Evolutionary conservation across 176 grass and related monocot genomes (phyloP), one percentile per base, ranked within the genome.

Genomic region (Phoenix dactylifera): DNA sequence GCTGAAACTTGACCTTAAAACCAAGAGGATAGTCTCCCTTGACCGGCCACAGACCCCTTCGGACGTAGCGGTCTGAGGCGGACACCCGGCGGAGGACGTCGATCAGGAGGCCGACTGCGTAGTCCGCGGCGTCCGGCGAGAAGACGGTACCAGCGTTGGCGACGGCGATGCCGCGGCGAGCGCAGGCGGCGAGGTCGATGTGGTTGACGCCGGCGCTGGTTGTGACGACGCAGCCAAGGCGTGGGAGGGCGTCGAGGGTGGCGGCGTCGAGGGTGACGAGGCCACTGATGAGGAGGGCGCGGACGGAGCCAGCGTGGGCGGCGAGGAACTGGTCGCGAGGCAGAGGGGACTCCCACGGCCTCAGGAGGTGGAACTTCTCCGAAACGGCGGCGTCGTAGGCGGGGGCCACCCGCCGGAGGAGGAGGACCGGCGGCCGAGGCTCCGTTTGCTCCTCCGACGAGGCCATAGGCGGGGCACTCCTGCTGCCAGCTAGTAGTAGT

Each of bases 51-150:
- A 63, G 10, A 1, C 77, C 77, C 6, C 30, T 4, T 2, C 70
- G 70, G 63, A 80, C n/a, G 30, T 67, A 69, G 10, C 64, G 62
- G 4, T 69, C 15, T 5, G 70, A 25, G 3, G 55, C 70, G 1
- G 77, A 50, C 2, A 80, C 30, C 2, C 23, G 70, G 16, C 50
- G 57, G 9, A 74, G 64, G 5, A 69, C 64, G 32, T 55, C 69
- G 1, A 80, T 0, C 54, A 80, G 56, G 26, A 80, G 18, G n/a
- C 35, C 57, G 30, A 80, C 71, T 6, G 77, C 65, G 24, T 68
- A 61, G 50, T 80, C 77, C 1, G 71, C 70, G 22, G 63, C 65
- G 59, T 74, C 77, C 22, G 14, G 4, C 57, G 70, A 62, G 70
- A n/a, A 69, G 5, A 74, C 22, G 15, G 10, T 6, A 5, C 59